A percentile compares a stretch with the other conserved stretches of the same genome.
These are phyloP conservation scores for Tardiomyces depauwii DNA, from an alignment of 1,139 yeast genomes.

Conservation along the genomic window DNA sequence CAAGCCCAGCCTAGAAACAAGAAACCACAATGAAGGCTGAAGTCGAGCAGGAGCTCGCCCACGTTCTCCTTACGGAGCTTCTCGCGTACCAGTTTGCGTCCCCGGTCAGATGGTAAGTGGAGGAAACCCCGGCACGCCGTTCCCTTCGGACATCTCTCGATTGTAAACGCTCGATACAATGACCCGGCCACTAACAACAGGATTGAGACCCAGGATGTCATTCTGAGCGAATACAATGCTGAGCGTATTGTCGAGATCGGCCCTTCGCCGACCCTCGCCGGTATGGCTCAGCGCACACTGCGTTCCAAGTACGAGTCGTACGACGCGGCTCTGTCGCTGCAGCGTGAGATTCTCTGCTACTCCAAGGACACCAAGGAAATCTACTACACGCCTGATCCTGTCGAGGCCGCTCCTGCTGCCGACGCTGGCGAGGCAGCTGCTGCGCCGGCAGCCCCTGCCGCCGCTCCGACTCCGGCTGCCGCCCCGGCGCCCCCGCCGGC, in stretches of 20 bases:
- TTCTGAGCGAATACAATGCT: constrained; percentile 85
- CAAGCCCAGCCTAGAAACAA: neutral
- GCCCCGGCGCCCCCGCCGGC: constrained; percentile 51
- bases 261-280: constrained; percentile 96
- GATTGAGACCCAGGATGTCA: constrained; percentile 97
- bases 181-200: constrained; percentile 9
- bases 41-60: constrained; percentile 95
- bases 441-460: constrained; percentile 30
- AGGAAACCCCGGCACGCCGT: neutral
- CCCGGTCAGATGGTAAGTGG: constrained; percentile 82
- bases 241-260: constrained; percentile 98
- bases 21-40: constrained; percentile 77
- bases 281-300: constrained; percentile 96
- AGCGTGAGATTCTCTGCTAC: constrained; percentile 93
- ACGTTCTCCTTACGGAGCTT: constrained; percentile 84
- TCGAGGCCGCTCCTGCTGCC: constrained; percentile 30
- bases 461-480: constrained; percentile 49
- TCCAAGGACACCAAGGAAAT: constrained; percentile 93
- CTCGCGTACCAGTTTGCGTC: constrained; percentile 98
- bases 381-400: constrained; percentile 88
- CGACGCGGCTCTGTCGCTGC: constrained; percentile 93
- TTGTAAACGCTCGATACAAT: neutral
- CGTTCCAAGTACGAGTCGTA: constrained; percentile 94
- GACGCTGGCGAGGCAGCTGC: constrained; percentile 26
- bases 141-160: neutral